phyloP scores from a whole-genome alignment of 192 early-diverging fungal genomes.

The Backusella tuberculispora region DNA sequence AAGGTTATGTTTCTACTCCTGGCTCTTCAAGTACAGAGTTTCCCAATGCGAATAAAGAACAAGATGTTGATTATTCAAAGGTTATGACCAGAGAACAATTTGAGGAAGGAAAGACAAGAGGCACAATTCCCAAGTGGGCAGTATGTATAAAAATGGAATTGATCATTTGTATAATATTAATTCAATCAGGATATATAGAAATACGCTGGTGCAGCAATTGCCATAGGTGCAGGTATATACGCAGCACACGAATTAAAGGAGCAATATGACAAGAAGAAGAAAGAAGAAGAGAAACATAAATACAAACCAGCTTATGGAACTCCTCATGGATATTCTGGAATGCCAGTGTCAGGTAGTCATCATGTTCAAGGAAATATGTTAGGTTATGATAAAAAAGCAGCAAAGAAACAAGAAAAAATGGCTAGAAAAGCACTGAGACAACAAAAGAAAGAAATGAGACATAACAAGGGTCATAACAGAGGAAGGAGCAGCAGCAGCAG shows the following conservation, averaged over 20 bases:
- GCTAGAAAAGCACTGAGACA: background rate
- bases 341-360: background rate
- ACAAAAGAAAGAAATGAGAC: background rate
- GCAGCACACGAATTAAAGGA: conserved; percentile 40
- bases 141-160: conserved; percentile 17
- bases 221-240: conserved; percentile 36
- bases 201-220: conserved; percentile 40
- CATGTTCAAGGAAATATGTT: background rate
- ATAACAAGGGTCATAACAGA: background rate
- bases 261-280: conserved; percentile 28
- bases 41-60: background rate
- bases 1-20: background rate
- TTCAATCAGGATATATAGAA: conserved; percentile 24
- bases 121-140: conserved; percentile 37
- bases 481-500: background rate
- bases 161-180: background rate
- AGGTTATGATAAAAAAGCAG: background rate
- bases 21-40: background rate
- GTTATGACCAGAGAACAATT: background rate
- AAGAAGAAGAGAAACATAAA: conserved; percentile 21
- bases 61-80: background rate
- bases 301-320: background rate
- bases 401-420: conserved; percentile 1
- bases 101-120: conserved; percentile 7
- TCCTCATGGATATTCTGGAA: background rate